phyloP scores from a whole-genome alignment of 1,139 yeast genomes.

The Wickerhamiella infanticola region DNA sequence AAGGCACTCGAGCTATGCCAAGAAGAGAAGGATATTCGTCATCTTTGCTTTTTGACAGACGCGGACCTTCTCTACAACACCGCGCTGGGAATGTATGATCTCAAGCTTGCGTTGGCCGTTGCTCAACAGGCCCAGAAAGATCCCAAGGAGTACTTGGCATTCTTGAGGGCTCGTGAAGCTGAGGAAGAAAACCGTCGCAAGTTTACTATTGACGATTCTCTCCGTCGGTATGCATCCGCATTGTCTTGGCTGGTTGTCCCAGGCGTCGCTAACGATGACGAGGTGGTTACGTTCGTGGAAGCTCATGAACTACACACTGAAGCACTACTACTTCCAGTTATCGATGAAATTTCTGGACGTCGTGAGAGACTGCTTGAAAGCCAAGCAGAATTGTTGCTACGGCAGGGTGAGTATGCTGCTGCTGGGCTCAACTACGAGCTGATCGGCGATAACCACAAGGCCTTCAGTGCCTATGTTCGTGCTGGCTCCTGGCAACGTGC shows the following conservation, averaged over 20 bases:
- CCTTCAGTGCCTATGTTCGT: constrained; percentile 51
- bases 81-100: constrained; percentile 71
- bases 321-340: constrained; percentile 42
- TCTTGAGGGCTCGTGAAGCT: constrained; percentile 61
- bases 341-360: constrained; percentile 7
- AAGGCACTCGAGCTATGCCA: constrained; percentile 45
- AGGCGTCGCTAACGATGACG: constrained; percentile 33
- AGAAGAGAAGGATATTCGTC: constrained; percentile 37
- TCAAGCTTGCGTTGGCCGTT: constrained; percentile 60
- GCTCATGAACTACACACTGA: constrained; percentile 57
- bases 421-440: constrained; percentile 71
- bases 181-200: constrained; percentile 51
- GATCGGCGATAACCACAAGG: constrained; percentile 39
- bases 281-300: constrained; percentile 53
- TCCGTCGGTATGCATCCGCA: constrained; percentile 56
- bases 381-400: constrained; percentile 48
- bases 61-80: constrained; percentile 67
- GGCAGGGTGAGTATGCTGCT: constrained; percentile 37
- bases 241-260: constrained; percentile 42
- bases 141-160: constrained; percentile 92
- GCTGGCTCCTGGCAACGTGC: constrained; percentile 85
- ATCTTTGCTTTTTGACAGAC: constrained; percentile 81
- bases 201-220: constrained; percentile 66
- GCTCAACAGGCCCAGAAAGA: constrained; percentile 97
- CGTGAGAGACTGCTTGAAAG: constrained; percentile 39